Evolutionary conservation across 1,139 yeast species (phyloP).

Genomic region (Debaryomycetaceae sp.): DNA sequence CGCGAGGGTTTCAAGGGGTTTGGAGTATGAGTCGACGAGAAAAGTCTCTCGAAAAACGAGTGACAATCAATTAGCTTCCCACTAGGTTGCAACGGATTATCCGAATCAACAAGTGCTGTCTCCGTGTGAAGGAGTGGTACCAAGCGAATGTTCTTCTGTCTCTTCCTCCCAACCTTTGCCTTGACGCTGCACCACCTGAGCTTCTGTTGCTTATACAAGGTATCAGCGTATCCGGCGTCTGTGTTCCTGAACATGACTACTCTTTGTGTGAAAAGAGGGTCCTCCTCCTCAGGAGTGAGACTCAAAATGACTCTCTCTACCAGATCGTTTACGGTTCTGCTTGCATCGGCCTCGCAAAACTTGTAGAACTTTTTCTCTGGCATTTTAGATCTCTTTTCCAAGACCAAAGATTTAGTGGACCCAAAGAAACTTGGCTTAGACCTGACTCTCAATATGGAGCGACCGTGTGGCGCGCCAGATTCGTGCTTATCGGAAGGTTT

Average conservation of each 20-base stretch:
- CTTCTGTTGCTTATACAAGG: conserved; percentile 9
- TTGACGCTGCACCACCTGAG: conserved; percentile 10
- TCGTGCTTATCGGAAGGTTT: neutral
- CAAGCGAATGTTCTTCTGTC: conserved; percentile 5
- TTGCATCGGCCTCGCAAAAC: conserved; percentile 7
- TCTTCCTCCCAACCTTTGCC: conserved; percentile 2
- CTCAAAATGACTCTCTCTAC: conserved; percentile 8
- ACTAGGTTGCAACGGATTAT: neutral
- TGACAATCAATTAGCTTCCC: conserved; percentile 1
- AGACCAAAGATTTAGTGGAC: neutral
- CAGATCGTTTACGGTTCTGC: conserved; percentile 7
- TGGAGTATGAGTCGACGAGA: neutral
- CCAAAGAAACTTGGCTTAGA: neutral
- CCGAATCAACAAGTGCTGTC: conserved; percentile 2
- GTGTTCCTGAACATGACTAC: conserved; percentile 9
- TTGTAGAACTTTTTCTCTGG: neutral
- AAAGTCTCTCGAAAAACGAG: neutral
- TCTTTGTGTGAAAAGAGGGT: conserved; percentile 4
- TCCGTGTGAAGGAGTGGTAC: conserved; percentile 7
- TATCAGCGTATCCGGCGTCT: conserved; percentile 9
- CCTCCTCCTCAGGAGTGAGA: conserved; percentile 7
- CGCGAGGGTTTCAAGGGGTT: neutral
- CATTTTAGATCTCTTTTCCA: neutral
- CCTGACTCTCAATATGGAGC: neutral
- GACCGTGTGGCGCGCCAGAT: neutral